These are phyloP conservation scores for Sisymbrium altissimum DNA, from an alignment of 345 rosid genomes.

Conservation along the genomic window DNA sequence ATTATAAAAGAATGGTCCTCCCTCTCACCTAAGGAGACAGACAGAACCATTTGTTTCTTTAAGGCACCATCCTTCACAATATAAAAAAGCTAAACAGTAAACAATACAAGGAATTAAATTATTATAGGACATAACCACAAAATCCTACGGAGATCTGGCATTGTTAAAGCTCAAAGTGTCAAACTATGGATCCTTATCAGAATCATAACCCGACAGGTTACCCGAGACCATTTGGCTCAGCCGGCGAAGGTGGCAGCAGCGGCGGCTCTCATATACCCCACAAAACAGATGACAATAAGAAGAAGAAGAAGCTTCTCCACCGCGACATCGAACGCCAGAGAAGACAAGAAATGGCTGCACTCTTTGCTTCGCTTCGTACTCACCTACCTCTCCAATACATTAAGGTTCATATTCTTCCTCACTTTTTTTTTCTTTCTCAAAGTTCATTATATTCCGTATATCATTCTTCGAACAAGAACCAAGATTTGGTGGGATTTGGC, in stretches of 20 bases:
- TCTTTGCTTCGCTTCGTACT: slow-evolving; percentile 37
- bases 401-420: slow-evolving; percentile 26
- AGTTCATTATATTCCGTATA: background rate
- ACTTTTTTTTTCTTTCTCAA: background rate
- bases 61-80: slow-evolving; percentile 14
- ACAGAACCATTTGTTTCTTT: slow-evolving; percentile 32
- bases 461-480: background rate
- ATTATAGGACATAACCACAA: slow-evolving; percentile 14
- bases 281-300: slow-evolving; percentile 19
- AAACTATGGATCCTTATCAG: slow-evolving; percentile 31
- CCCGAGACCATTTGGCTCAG: slow-evolving; percentile 21
- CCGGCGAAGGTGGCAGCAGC: slow-evolving; percentile 19
- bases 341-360: slow-evolving; percentile 42
- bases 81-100: background rate
- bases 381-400: slow-evolving; percentile 37
- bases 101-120: background rate
- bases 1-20: slow-evolving; percentile 21
- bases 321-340: slow-evolving; percentile 41
- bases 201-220: slow-evolving; percentile 5
- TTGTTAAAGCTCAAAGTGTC: slow-evolving; percentile 19
- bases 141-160: slow-evolving; percentile 30
- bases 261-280: slow-evolving; percentile 12
- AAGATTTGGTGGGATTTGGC: slow-evolving; percentile 17
- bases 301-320: slow-evolving; percentile 36
- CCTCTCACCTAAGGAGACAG: slow-evolving; percentile 28